Base-by-base conservation (phyloP, 306 rosid species). In the Ceratonia siliqua region DNA sequence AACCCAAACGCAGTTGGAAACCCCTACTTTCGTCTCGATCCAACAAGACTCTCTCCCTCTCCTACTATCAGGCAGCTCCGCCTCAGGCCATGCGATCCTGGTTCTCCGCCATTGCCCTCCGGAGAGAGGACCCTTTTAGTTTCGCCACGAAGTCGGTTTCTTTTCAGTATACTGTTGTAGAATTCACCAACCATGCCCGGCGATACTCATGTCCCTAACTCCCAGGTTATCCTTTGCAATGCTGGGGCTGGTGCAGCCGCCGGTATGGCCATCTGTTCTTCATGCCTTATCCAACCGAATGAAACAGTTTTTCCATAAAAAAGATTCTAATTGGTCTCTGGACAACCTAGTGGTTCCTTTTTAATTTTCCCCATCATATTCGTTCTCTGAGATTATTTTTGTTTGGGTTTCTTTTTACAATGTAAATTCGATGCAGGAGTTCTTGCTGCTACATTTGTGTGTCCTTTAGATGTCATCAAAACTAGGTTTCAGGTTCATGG, bases 221-320 rank as follows among this genome's bases (percentile, higher is more conserved):
- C 88, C 20, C 83, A 57, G 80, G 87, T 78, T 50, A 24, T 86
- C 76, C 89, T 88, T 17, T 84, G 91, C 80, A 87, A 86, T 78
- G 91, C 92, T 8, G 89, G 83, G 7, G 89, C 96, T 36, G 92
- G 91, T 75, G 96, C 92, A 18, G 90, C 92, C 43, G 96, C 96
- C 6, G 92, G 92, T 90, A 80, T 30, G 49, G 27, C 21, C 24
- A 11, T 50, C 21, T 14, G 25, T 49, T 75, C 22, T 38, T 27
- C 12, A 15, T 8, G 33, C 5, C 8, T 18, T 24, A 39, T 49
- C n/a, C n/a, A 28, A 28, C 32, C 32, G 32, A 28, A 4, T 28
- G 32, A 28, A 28, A 28, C 32, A 28, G 32, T 4, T 25, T 9
- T 64, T 50, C 22, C 9, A 17, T 79, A 39, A 1, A 8, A 0